phyloP scores from a whole-genome alignment of 164 flowering plant species.

The Magnolia sinica region DNA sequence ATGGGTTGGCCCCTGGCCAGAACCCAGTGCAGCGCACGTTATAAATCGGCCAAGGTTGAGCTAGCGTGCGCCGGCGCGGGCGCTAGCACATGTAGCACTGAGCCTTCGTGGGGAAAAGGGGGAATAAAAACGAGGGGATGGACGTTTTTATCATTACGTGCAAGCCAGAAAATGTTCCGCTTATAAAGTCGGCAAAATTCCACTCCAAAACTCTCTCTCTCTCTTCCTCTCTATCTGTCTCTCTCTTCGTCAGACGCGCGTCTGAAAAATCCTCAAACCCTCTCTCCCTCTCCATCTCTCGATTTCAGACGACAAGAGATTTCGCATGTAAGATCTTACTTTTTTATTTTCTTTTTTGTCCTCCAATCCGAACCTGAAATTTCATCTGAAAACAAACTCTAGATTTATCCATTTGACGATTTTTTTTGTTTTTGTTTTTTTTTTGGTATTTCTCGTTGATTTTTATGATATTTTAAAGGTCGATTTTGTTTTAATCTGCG shows the following conservation, averaged over 20 bases:
- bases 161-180: slow-evolving; percentile 12
- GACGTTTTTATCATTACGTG: slow-evolving; percentile 15
- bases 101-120: not conserved
- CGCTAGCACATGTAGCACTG: not conserved
- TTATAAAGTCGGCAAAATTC: slow-evolving; percentile 16
- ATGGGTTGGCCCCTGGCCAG: too few relatives aligned
- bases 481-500: not conserved
- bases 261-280: not conserved
- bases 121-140: not conserved
- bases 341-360: not conserved
- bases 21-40: too few relatives aligned
- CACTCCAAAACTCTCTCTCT: not conserved
- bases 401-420: not conserved
- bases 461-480: not conserved
- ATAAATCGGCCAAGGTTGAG: too few relatives aligned
- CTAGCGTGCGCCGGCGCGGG: not conserved
- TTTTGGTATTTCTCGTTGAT: not conserved
- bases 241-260: not conserved
- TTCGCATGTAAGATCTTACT: slow-evolving; percentile 14
- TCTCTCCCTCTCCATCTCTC: not conserved
- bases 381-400: not conserved
- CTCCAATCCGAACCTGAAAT: not conserved
- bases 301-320: not conserved
- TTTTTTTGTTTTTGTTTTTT: too few relatives aligned
- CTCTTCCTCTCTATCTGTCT: not conserved